Evolutionary conservation across 345 rosid species (phyloP).

Genomic region (Laguncularia racemosa): DNA sequence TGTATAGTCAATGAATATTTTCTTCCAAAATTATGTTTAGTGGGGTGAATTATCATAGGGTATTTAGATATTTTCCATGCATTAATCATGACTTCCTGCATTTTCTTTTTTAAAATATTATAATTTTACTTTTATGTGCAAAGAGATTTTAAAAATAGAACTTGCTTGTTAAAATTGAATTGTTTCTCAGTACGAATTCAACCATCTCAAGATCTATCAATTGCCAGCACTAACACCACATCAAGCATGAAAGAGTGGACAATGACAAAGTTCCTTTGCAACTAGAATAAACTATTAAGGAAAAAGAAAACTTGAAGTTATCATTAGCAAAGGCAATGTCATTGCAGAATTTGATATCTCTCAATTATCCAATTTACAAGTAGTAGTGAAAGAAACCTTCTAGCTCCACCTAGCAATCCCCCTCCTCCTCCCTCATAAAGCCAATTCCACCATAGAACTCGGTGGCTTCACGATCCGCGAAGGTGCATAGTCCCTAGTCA

Average conservation of each 20-base stretch:
- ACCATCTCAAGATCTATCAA: constrained; percentile 19
- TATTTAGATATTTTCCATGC: too few relatives aligned
- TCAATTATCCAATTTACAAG: constrained; percentile 15
- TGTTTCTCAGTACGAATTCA: too few relatives aligned
- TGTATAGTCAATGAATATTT: too few relatives aligned
- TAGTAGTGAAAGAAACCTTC: constrained; percentile 15
- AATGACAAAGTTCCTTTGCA: constrained; percentile 20
- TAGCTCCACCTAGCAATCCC: constrained; percentile 19
- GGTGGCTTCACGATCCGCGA: constrained; percentile 15
- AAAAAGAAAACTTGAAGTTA: constrained; percentile 6
- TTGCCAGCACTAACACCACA: constrained; percentile 22
- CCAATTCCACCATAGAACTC: constrained; percentile 3
- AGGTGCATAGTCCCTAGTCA: constrained; percentile 15
- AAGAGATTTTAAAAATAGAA: too few relatives aligned
- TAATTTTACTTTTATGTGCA: too few relatives aligned
- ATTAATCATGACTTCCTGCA: too few relatives aligned
- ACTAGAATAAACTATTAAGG: constrained; percentile 10
- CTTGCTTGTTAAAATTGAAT: too few relatives aligned
- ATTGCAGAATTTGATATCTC: constrained; percentile 16
- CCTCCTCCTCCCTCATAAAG: constrained; percentile 14
- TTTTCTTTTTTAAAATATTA: too few relatives aligned
- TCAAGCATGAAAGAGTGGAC: constrained; percentile 26
- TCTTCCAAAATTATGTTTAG: too few relatives aligned
- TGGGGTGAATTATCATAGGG: too few relatives aligned
- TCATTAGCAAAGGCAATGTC: constrained; percentile 8